Evolutionary conservation across 2,329 filamentous ascomycete species (phyloP), one percentile per base, ranked within the genome.

Genomic region (Ascochyta fabae): DNA sequence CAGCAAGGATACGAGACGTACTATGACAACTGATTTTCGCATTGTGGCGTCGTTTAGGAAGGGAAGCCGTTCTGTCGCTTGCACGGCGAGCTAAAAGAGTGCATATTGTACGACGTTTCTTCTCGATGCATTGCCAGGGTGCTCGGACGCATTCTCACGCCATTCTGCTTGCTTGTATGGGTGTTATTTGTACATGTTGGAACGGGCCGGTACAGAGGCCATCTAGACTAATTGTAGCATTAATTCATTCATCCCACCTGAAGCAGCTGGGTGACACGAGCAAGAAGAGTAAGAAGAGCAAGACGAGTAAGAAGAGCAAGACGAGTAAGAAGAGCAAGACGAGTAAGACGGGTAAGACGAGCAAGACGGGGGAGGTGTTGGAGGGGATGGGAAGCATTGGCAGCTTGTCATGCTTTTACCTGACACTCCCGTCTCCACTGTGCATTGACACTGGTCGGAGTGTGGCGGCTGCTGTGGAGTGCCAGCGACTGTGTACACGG

Each of bases 1-100:
- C 71, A 75, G 66, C 70, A 74, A 57, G 73, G 71, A 56, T 75
- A 74, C 55, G 74, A 77, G 35, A 58, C 60, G 59, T 76, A 76
- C 63, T 73, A 76, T 71, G 72, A 77, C 62, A 67, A 75, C 64
- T 75, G 65, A 70, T 66, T 48, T 66, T 61, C 56, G 61, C 62
- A 64, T 58, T 54, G 67, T 68, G 66, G 69, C 67, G 67, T 69
- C 48, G 64, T 58, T 60, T 68, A 55, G 65, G 57, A 66, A 59
- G 60, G 53, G 56, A 58, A 61, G 54, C 53, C 48, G 63, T 43
- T 44, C 57, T 44, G 59, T 54, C 53, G 57, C 53, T 58, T 64
- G 57, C 46, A 61, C 60, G 60, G 59, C 44, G 58, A 59, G 58
- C 53, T 54, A 63, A 60, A 60, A 65, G 59, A 66, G 59, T 65